Conservation (phyloP, 805 yeast genomes). For the Saccharomycopsis vini region DNA sequence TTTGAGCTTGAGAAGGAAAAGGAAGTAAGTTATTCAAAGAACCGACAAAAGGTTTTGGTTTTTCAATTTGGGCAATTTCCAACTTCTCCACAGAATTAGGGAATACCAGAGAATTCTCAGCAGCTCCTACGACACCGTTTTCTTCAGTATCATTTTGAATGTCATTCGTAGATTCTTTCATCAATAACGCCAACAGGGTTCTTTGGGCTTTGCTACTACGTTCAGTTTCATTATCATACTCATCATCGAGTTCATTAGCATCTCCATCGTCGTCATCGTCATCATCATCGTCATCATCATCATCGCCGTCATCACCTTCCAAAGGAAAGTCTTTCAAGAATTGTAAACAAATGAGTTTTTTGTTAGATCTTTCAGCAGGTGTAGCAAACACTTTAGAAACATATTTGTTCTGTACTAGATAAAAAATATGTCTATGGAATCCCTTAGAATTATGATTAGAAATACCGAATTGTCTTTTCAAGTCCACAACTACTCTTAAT, state of each 20-base stretch:
- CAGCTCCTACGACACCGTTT: too few relatives aligned
- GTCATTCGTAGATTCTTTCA: neutral
- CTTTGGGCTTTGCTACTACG: neutral
- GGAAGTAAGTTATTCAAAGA: neutral
- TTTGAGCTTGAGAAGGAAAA: neutral
- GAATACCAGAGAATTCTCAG: too few relatives aligned
- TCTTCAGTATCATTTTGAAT: neutral
- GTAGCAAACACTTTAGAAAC: constrained; percentile 1
- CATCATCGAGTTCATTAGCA: neutral
- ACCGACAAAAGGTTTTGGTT: neutral
- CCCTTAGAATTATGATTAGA: neutral
- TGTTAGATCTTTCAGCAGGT: neutral
- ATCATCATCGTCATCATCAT: constrained; percentile 4
- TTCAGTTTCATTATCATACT: neutral
- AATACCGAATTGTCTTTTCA: neutral
- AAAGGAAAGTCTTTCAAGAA: neutral
- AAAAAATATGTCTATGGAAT: neutral
- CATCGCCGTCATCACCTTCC: neutral
- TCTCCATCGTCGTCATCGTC: neutral
- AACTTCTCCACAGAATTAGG: neutral
- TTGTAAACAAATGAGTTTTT: neutral
- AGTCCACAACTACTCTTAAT: neutral
- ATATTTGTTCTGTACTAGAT: neutral
- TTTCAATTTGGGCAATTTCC: neutral
- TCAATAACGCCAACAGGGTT: neutral